Percentiles rank a stretch among this genome's conserved stretches.
phyloP scores from a whole-genome alignment of 148 eudicot genomes.

The Persicaria tinctoria region DNA sequence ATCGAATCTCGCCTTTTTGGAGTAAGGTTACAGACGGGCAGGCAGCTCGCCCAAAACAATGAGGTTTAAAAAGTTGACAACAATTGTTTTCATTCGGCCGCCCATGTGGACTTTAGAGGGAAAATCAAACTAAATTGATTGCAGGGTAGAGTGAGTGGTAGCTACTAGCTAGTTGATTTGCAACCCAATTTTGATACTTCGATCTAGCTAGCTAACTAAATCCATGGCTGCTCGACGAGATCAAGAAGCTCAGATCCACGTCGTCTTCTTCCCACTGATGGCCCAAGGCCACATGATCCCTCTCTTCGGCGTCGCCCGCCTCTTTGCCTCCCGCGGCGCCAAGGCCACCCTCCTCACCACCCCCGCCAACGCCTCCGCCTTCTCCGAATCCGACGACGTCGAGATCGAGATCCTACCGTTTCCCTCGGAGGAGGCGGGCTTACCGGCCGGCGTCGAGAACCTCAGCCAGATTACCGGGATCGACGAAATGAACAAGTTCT shows the following conservation, averaged over 20 bases:
- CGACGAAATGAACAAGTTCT: constrained; percentile 4
- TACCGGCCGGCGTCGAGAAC: constrained; percentile 30
- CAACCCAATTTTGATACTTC: too few species aligned
- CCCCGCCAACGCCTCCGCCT: constrained; percentile 13
- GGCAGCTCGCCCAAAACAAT: too few species aligned
- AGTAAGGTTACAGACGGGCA: too few species aligned
- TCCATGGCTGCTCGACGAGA: background rate
- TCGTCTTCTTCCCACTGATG: constrained; percentile 26
- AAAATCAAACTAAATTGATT: too few species aligned
- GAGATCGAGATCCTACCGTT: constrained; percentile 16
- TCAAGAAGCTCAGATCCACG: constrained; percentile 11
- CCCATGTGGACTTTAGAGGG: too few species aligned
- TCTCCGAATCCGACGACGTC: constrained; percentile 2
- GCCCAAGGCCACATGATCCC: constrained; percentile 33
- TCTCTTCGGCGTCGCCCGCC: constrained; percentile 19
- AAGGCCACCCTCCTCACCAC: constrained; percentile 30
- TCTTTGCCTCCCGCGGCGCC: constrained; percentile 24
- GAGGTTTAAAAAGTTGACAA: too few species aligned
- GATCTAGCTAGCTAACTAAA: background rate
- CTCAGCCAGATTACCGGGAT: background rate
- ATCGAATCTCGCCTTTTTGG: too few species aligned
- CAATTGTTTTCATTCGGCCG: too few species aligned
- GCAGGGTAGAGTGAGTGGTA: too few species aligned
- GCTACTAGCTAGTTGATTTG: too few species aligned
- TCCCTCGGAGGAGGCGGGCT: constrained; percentile 22